These are phyloP conservation scores for Spinacia oleracea DNA, from an alignment of 179 eudicot genomes.

Conservation along the genomic window DNA sequence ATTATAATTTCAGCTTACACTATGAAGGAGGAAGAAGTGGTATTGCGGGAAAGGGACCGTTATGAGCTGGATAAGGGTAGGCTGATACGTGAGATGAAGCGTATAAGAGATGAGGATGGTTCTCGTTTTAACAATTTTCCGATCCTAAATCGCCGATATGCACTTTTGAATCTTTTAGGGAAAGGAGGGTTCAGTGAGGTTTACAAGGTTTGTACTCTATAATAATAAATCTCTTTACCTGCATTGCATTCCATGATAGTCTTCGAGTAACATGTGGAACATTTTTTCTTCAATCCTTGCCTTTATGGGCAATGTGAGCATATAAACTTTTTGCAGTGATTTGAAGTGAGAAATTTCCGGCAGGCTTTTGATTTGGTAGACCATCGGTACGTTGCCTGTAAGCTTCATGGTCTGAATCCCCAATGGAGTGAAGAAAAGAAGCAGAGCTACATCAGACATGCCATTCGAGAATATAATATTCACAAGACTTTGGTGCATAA, in stretches of 20 bases:
- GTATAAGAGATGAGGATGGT: constrained; percentile 96
- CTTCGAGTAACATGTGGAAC: neutral
- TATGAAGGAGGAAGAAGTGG: constrained; percentile 78
- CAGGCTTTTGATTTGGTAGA: constrained; percentile 99
- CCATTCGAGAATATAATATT: constrained; percentile 95
- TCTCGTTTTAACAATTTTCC: constrained; percentile 92
- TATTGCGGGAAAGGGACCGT: constrained; percentile 87
- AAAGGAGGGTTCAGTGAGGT: constrained; percentile 99
- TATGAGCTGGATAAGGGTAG: constrained; percentile 92
- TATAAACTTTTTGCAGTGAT: constrained; percentile 42
- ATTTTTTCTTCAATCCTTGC: constrained; percentile 30
- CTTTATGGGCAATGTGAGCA: constrained; percentile 37
- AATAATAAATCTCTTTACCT: neutral
- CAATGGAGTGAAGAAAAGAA: constrained; percentile 99
- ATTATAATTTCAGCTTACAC: constrained; percentile 7
- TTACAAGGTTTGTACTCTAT: constrained; percentile 65
- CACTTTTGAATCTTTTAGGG: constrained; percentile 92
- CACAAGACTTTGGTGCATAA: constrained; percentile 93
- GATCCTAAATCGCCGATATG: constrained; percentile 85
- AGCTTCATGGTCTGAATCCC: constrained; percentile 95
- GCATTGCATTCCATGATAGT: constrained; percentile 9
- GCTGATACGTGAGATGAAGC: constrained; percentile 99
- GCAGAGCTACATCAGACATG: constrained; percentile 97
- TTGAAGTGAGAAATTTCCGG: constrained; percentile 40
- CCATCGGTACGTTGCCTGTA: constrained; percentile 95